Percentiles rank a stretch among this genome's conserved stretches.
Conservation (phyloP, 139 green algal genomes). For the Limnomonas spitsbergensis region DNA sequence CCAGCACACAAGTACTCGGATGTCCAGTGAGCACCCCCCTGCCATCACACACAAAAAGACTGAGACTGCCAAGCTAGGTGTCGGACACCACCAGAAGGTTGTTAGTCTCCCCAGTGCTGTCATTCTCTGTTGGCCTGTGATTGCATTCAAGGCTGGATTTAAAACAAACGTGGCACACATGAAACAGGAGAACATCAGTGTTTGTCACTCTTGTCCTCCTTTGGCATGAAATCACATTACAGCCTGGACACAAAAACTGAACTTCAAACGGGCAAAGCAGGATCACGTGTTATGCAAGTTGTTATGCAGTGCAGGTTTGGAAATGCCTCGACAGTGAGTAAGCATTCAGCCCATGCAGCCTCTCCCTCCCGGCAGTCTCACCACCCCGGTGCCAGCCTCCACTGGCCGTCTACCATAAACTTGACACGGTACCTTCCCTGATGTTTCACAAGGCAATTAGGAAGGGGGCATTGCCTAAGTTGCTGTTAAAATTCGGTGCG, state of each 20-base stretch:
- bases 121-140: slow-evolving; percentile 38
- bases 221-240: too few species aligned
- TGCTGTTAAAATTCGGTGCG: not conserved
- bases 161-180: not conserved
- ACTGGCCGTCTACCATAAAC: slow-evolving; percentile 54
- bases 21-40: too few species aligned
- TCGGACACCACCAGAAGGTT: slow-evolving; percentile 41
- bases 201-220: too few species aligned
- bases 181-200: too few species aligned
- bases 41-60: too few species aligned
- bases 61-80: too few species aligned
- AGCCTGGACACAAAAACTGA: too few species aligned
- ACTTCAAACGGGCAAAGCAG: not conserved
- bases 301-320: not conserved
- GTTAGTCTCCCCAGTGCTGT: slow-evolving; percentile 34
- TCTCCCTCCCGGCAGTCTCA: not conserved
- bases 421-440: slow-evolving; percentile 54
- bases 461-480: not conserved
- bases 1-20: too few species aligned
- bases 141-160: not conserved
- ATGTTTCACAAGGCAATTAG: not conserved
- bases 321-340: not conserved
- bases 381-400: slow-evolving; percentile 48
- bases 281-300: not conserved
- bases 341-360: not conserved